Conservation (phyloP, 164 flowering plant genomes). For the Cinnamomum micranthum region DNA sequence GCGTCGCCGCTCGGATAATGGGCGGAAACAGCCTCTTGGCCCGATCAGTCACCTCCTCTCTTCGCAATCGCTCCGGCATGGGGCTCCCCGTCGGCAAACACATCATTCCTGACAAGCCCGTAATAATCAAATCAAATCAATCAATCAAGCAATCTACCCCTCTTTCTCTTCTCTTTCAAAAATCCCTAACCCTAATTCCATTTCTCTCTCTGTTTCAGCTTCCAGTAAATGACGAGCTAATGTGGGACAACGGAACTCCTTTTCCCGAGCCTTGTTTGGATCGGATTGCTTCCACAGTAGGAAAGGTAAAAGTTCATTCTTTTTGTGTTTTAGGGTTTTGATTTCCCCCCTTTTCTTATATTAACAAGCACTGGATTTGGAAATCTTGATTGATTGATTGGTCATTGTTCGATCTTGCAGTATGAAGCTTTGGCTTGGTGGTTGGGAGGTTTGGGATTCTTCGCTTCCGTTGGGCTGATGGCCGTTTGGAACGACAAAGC, state of each 20-base stretch:
- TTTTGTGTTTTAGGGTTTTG: background rate
- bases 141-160: background rate
- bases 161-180: background rate
- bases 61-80: constrained; percentile 96
- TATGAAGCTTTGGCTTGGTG: constrained; percentile 98
- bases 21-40: constrained; percentile 73
- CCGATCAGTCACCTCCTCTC: constrained; percentile 71
- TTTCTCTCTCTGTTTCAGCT: constrained; percentile 39
- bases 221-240: constrained; percentile 79
- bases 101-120: constrained; percentile 94
- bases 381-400: background rate
- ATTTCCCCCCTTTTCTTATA: background rate
- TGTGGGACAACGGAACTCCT: constrained; percentile 92
- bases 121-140: constrained; percentile 17
- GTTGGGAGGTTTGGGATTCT: constrained; percentile 90
- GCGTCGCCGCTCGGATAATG: constrained; percentile 68
- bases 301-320: constrained; percentile 48
- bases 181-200: constrained; percentile 6
- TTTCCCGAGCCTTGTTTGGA: constrained; percentile 93
- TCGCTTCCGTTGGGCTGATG: constrained; percentile 60
- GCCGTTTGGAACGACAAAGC: constrained; percentile 96
- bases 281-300: constrained; percentile 86
- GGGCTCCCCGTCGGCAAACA: constrained; percentile 95
- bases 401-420: constrained; percentile 24
- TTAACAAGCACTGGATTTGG: background rate